A percentile compares a stretch with the other conserved stretches of the same genome.
These are phyloP conservation scores for Trichoderma orchidacearum DNA, from an alignment of 495 filamentous ascomycete species.

Conservation along the genomic window DNA sequence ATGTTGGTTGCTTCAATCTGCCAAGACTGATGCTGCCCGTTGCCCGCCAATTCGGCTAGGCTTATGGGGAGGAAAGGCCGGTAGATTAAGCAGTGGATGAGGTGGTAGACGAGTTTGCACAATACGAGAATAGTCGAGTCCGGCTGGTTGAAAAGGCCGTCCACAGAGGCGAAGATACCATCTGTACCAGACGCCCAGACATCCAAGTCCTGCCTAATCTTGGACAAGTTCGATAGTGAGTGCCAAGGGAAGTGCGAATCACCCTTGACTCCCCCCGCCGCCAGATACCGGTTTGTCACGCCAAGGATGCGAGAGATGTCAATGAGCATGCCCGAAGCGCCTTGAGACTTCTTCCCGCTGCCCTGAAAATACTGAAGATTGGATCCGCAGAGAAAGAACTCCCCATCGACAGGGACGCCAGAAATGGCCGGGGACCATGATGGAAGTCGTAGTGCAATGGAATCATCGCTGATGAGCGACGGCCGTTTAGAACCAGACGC, in stretches of 20 bases:
- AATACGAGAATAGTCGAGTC: conserved; percentile 68
- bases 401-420: conserved; percentile 49
- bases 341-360: conserved; percentile 50
- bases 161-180: conserved; percentile 62
- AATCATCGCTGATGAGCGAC: conserved; percentile 60
- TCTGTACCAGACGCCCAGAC: conserved; percentile 72
- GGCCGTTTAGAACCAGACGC: conserved; percentile 68
- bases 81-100: conserved; percentile 75
- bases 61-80: conserved; percentile 76
- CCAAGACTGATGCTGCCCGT: conserved; percentile 78
- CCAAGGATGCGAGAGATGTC: conserved; percentile 72
- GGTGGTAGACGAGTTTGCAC: conserved; percentile 72
- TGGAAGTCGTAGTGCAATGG: conserved; percentile 57
- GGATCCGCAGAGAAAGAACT: conserved; percentile 61
- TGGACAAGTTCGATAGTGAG: conserved; percentile 66
- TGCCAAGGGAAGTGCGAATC: conserved; percentile 88
- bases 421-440: conserved; percentile 46
- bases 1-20: conserved; percentile 79
- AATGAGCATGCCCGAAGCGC: conserved; percentile 60
- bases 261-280: conserved; percentile 72
- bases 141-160: conserved; percentile 58
- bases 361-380: conserved; percentile 56
- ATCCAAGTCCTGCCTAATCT: conserved; percentile 73
- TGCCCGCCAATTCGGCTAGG: conserved; percentile 60
- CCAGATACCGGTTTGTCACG: conserved; percentile 71